Evolutionary conservation across 108 stramenopile species (phyloP), one percentile per base, ranked within the genome.

Genomic region (Cylindrotheca fusiformis): DNA sequence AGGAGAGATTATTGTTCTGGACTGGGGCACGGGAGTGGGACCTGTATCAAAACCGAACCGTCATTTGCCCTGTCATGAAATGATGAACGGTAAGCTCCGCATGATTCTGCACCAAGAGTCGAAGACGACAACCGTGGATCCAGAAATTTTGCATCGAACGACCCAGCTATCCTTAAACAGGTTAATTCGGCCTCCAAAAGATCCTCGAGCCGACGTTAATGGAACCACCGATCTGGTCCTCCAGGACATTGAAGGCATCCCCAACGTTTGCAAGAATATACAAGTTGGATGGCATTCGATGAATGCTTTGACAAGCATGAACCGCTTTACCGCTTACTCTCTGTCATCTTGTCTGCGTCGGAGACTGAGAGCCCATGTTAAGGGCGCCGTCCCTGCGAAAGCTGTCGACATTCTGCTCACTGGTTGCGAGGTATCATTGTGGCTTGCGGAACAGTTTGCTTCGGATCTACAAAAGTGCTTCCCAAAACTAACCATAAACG

Each of bases 391-490:
- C 26, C 57, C 65, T 14, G 19, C 44, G 19, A 51, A 68, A 26
- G 33, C 75, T 21, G 65, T 86, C 21, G 91, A 93, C 57, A 80
- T 94, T 52, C 63, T 90, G 0, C 44, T 94, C 5, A 87, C 84
- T 17, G 93, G 93, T 41, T 85, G 84, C 30, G 93, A 94, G 57
- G 88, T 88, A 0, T 82, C 80, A 14, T 67, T 94, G 30, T 94
- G 88, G 88, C 36, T 94, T 5, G 93, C 85, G 2, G 88, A 94
- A 54, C 93, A 94, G 60, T 94, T 89, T 80, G 86, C 82, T 19
- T 60, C 69, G 32, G 93, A 90, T 51, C 51, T 94, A 44, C 61
- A 82, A 68, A 84, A 83, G 32, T 49, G 83, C 27, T 86, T 94
- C 61, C 88, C 93, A 20, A 81, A 77, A 60, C 69, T 94, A 0